Percentiles rank a stretch among this genome's conserved stretches.
Conservation (phyloP, 2,329 filamentous ascomycete genomes). For the Pseudohalonectria lignicola region DNA sequence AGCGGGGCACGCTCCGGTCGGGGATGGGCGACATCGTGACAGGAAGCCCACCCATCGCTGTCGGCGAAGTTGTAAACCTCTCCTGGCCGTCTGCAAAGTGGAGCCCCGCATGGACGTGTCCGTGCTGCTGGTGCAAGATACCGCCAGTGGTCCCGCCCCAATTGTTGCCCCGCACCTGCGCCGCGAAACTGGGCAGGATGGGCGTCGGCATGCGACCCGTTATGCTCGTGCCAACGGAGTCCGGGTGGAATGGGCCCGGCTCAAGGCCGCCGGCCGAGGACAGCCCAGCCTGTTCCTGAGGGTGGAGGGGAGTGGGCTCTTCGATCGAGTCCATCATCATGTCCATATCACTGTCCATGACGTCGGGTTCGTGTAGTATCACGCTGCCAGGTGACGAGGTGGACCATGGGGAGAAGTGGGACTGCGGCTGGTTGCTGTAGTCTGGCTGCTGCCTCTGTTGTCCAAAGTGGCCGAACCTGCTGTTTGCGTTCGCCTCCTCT, state of each 20-base stretch:
- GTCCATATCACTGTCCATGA: conserved; percentile 34
- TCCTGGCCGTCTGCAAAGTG: no score
- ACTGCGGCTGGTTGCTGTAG: conserved; percentile 2
- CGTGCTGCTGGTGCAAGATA: conserved; percentile 9
- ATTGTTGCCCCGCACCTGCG: conserved; percentile 41
- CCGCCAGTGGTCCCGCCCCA: conserved; percentile 27
- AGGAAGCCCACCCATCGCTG: no score
- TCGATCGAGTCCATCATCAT: conserved; percentile 31
- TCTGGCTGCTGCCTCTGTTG: conserved; percentile 4
- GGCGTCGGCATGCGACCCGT: conserved; percentile 45
- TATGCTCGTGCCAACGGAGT: conserved; percentile 18
- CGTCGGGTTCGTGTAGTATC: no score
- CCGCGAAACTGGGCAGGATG: conserved; percentile 46
- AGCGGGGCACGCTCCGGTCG: conserved; percentile 36
- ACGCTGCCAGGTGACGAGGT: background rate
- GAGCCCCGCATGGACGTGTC: background rate
- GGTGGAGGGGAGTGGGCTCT: conserved; percentile 10
- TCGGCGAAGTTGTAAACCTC: no score
- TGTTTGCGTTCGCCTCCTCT: conserved; percentile 19
- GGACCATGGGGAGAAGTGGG: background rate
- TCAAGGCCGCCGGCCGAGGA: conserved; percentile 12
- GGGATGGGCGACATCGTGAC: no score
- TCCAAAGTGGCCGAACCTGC: background rate
- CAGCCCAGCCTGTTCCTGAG: conserved; percentile 1
- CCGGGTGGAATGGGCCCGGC: conserved; percentile 18